Evolutionary conservation across 257 asterid genomes (phyloP), one percentile per base, ranked within the genome.

Genomic region (Nicotiana benthamiana): DNA sequence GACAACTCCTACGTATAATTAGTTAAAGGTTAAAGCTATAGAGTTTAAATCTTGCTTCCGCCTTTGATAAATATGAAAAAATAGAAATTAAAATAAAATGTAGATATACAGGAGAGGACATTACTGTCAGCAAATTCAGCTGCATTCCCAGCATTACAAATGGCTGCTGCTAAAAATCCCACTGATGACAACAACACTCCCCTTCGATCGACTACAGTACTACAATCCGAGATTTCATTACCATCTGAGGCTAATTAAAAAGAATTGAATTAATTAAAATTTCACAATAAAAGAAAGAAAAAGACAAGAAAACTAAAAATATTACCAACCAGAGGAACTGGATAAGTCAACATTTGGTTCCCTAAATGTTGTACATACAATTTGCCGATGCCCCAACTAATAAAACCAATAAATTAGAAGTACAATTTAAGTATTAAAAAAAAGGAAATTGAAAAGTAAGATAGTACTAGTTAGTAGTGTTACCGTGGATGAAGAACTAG

Each of bases 61-160:
- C 48, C 12, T 40, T 3, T 40, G 12, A 40, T 40, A 40, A 26
- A 9, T 8, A 40, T 2, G 48, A 40, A 54, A 83, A 60, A 12
- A 51, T 3, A 51, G 56, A 51, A 77, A 12, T 16, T 16, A 30
- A 82, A 20, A n/a, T 7, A 46, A 27, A 17, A 36, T 26, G 20
- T 32, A 5, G n/a, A 56, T 40, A 40, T 40, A 9, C 9, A 46
- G 59, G 64, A 18, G 27, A 9, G 78, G 86, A 80, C 52, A 85
- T 89, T 92, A 95, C 98, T 95, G 86, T 95, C 98, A 75, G 97
- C 93, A 34, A 61, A 95, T 87, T 93, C 89, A 84, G 95, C 84
- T 78, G 98, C 94, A 79, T 67, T 57, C 53, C 34, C 86, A 85
- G 77, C 76, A 80, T 51, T 70, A 48, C 80, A 79, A 82, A 82